Conservation (phyloP, 768 basidiomycete species). For the Collybiopsis confluens region DNA sequence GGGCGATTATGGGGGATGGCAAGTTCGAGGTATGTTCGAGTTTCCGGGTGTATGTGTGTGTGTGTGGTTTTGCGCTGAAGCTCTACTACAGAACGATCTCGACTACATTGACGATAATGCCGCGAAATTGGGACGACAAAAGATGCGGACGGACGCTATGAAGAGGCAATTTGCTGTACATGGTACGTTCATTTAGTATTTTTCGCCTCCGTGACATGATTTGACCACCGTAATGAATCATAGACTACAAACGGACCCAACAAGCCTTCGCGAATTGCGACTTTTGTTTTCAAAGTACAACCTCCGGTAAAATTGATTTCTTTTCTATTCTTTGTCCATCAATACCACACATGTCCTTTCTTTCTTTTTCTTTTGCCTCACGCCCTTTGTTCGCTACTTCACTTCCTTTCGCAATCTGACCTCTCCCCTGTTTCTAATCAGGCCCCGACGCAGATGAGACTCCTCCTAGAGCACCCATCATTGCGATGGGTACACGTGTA, state of each 20-base stretch:
- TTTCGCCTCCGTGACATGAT: neutral
- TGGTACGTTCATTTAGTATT: conserved; percentile 43
- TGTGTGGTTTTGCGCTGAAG: neutral
- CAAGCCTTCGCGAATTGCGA: conserved; percentile 80
- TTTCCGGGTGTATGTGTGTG: neutral
- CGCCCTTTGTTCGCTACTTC: neutral
- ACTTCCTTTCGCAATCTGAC: neutral
- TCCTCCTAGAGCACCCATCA: conserved; percentile 78
- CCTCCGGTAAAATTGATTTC: conserved; percentile 3
- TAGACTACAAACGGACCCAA: conserved; percentile 95
- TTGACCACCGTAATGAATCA: neutral
- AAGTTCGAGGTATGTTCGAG: conserved; percentile 66
- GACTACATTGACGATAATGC: conserved; percentile 98
- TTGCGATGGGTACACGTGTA: conserved; percentile 86
- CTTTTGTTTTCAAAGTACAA: conserved; percentile 57
- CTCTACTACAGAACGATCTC: conserved; percentile 58
- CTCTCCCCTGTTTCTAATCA: neutral
- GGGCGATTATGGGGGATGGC: conserved; percentile 81
- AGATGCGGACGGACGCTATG: conserved; percentile 95
- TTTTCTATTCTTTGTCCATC: neutral
- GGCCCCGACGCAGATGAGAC: conserved; percentile 76
- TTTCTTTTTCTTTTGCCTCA: too few species aligned
- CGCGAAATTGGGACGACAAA: conserved; percentile 85
- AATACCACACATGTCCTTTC: too few species aligned
- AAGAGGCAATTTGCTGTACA: conserved; percentile 96